Evolutionary conservation across 2,329 filamentous ascomycete genomes (phyloP).

Genomic region (Beauveria bassiana): DNA sequence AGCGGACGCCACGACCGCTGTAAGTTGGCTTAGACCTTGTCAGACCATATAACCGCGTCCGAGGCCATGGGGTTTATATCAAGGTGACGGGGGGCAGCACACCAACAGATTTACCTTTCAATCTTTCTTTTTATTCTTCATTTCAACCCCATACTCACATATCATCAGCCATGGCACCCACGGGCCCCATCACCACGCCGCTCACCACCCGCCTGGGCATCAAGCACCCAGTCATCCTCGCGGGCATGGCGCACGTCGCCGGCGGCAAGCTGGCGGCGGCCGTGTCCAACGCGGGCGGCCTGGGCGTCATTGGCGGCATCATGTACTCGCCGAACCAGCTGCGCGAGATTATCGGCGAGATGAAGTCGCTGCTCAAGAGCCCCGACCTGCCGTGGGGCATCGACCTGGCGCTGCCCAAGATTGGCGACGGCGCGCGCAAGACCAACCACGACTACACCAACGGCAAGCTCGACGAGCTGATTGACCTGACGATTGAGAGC

Average conservation of each 20-base stretch:
- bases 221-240: conserved; percentile 81
- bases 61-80: background rate
- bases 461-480: conserved; percentile 78
- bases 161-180: conserved; percentile 3
- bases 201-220: conserved; percentile 74
- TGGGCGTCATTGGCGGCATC: conserved; percentile 66
- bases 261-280: conserved; percentile 73
- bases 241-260: conserved; percentile 86
- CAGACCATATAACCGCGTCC: conserved; percentile 1
- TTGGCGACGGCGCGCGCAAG: conserved; percentile 74
- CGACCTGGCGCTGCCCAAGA: conserved; percentile 83
- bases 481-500: conserved; percentile 77
- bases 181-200: conserved; percentile 62
- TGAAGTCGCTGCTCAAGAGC: conserved; percentile 64
- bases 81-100: background rate
- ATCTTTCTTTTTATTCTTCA: background rate
- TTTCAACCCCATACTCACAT: background rate
- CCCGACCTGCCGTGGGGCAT: conserved; percentile 78
- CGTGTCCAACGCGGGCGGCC: conserved; percentile 80
- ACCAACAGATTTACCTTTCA: background rate
- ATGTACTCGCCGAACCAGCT: conserved; percentile 69
- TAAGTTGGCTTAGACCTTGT: background rate
- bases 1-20: background rate
- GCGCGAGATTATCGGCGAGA: conserved; percentile 72
- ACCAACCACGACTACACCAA: conserved; percentile 96